Base-by-base conservation (phyloP, 164 flowering plant genomes). In the Aristolochia fimbriata region DNA sequence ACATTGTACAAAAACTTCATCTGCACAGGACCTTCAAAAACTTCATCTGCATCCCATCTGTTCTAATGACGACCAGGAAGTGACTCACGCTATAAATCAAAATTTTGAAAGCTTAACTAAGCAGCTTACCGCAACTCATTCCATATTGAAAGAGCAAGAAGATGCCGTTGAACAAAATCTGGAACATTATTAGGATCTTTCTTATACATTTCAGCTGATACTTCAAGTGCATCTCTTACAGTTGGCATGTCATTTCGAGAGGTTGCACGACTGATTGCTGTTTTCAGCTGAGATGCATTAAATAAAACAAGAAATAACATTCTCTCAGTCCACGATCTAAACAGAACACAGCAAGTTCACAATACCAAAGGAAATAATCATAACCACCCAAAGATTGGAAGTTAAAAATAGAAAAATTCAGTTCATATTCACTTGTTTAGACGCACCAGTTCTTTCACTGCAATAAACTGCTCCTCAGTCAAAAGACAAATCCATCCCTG, bases 401-500 rank as follows among this genome's bases (percentile, higher is more conserved):
- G 22, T 20, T 20, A 49, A 49, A 20, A 19, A 49, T 17, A 49
- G 52, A 49, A 49, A n/a, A 49, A 4, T 49, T 20, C 52, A 49
- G 52, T 49, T 17, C 10, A 49, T 49, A 27, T 27, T n/a, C 30
- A 27, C 17, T 25, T 17, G 15, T 8, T 55, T 51, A 0, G 46
- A 59, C 67, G 10, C 77, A 93, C 99, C 88, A 94, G 66, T 82
- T 94, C 99, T 73, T 94, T 94, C 62, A 94, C 99, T 2, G 99
- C 99, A 79, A 94, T 84, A 67, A 94, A 94, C 76, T 94, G 99
- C 73, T 91, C 99, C 62, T 85, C 97, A 24, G 99, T 83, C 80
- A 94, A 72, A 21, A 73, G 91, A 74, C 99, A 74, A 41, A 63
- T 69, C 99, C 97, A 85, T 62, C 99, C 99, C 99, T 93, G 76